Percentiles rank a stretch among this genome's conserved stretches.
These are phyloP conservation scores for Lentinus tigrinus DNA, from an alignment of 768 basidiomycete species.

Conservation along the genomic window DNA sequence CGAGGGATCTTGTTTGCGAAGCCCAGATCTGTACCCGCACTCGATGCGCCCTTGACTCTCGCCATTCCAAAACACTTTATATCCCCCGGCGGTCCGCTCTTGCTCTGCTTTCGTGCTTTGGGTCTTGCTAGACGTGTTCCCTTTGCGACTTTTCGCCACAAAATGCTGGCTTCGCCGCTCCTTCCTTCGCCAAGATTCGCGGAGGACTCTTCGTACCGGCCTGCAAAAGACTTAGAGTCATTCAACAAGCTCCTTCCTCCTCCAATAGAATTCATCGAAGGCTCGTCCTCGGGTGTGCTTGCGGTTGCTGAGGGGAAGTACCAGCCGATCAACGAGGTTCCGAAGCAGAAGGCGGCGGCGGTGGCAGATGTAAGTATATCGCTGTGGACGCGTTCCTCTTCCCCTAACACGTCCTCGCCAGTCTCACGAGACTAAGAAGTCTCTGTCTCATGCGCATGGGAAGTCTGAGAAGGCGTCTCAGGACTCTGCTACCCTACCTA, in stretches of 20 bases:
- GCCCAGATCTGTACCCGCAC: not conserved
- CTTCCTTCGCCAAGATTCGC: slow-evolving; percentile 54
- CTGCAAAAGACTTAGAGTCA: slow-evolving; percentile 67
- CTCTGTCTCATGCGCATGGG: slow-evolving; percentile 27
- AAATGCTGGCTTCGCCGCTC: slow-evolving; percentile 70
- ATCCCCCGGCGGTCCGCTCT: slow-evolving; percentile 21
- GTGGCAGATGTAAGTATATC: slow-evolving; percentile 2
- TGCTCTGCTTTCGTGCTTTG: slow-evolving; percentile 15
- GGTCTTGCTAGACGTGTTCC: not conserved
- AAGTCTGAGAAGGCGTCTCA: slow-evolving; percentile 15
- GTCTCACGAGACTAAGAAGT: slow-evolving; percentile 6
- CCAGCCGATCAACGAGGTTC: slow-evolving; percentile 73
- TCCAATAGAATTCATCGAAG: slow-evolving; percentile 82
- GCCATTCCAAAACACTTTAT: slow-evolving; percentile 17
- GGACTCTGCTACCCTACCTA: slow-evolving; percentile 25
- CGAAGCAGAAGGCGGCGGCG: slow-evolving; percentile 38
- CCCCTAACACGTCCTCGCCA: not conserved
- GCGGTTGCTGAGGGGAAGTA: slow-evolving; percentile 76
- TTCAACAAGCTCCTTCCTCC: slow-evolving; percentile 80
- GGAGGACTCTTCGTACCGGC: slow-evolving; percentile 55
- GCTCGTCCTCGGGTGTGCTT: slow-evolving; percentile 74
- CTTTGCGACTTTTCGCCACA: slow-evolving; percentile 5
- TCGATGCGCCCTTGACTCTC: not conserved
- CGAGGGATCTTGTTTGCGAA: slow-evolving; percentile 9
- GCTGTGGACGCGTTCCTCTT: not conserved